Percentiles rank a stretch among this genome's conserved stretches.
These are phyloP conservation scores for Diaporthe ampelina DNA, from an alignment of 2,329 filamentous ascomycete species.

Conservation along the genomic window DNA sequence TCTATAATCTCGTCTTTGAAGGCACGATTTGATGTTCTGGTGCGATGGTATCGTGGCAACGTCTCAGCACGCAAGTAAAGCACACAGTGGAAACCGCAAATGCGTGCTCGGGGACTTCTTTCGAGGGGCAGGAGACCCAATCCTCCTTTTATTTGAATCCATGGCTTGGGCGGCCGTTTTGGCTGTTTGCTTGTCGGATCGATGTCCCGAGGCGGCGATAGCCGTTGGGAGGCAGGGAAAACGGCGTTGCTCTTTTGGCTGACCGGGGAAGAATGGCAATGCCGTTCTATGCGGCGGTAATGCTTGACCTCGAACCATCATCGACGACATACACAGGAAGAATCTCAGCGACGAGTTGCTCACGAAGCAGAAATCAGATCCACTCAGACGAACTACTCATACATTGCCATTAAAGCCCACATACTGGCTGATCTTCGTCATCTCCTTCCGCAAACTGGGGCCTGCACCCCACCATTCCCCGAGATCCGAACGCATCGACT, in stretches of 20 bases:
- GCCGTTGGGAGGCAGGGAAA: background rate
- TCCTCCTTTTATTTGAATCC: no score
- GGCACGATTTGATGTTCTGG: background rate
- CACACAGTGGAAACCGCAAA: background rate
- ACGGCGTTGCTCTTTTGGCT: background rate
- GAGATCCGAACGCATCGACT: slow-evolving; percentile 17
- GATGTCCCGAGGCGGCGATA: background rate
- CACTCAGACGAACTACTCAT: background rate
- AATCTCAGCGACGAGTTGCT: background rate
- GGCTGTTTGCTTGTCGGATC: background rate
- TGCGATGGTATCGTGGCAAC: background rate
- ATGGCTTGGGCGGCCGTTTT: background rate
- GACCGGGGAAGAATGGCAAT: background rate
- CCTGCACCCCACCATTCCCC: slow-evolving; percentile 23
- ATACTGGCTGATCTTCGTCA: background rate
- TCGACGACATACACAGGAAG: background rate
- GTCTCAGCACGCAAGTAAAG: background rate
- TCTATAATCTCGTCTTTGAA: background rate
- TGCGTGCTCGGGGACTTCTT: background rate
- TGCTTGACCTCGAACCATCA: background rate
- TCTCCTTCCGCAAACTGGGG: slow-evolving; percentile 18
- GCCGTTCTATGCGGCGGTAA: background rate
- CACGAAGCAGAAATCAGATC: no score
- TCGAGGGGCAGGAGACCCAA: background rate
- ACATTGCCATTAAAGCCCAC: background rate